phyloP scores from a whole-genome alignment of 495 filamentous ascomycete species.

The Schizothecium vesticola region DNA sequence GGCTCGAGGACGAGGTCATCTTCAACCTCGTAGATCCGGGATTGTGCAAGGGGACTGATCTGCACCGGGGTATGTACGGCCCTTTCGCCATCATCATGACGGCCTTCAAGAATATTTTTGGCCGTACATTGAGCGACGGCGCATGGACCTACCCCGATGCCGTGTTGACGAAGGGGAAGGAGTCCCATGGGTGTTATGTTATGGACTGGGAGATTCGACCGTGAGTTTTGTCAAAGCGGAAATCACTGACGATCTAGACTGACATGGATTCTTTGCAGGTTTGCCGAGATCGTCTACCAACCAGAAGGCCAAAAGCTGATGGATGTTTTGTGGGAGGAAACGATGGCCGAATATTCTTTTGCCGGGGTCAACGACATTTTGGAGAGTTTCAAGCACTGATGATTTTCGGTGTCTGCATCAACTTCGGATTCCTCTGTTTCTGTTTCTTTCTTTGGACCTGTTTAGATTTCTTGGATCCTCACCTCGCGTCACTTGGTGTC shows the following conservation, averaged over 20 bases:
- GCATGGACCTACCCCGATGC: conserved; percentile 38
- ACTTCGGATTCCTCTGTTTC: background rate
- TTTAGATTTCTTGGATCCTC: background rate
- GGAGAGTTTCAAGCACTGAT: conserved; percentile 3
- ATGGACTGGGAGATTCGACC: conserved; percentile 6
- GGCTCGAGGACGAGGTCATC: conserved; percentile 30
- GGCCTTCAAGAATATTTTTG: conserved; percentile 9
- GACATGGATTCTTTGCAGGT: background rate
- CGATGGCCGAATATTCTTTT: conserved; percentile 11
- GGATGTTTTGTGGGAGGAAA: conserved; percentile 13
- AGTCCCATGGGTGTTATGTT: conserved; percentile 32
- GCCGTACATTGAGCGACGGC: conserved; percentile 25
- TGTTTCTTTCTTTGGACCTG: background rate
- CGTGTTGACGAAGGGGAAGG: conserved; percentile 31
- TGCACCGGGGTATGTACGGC: conserved; percentile 1
- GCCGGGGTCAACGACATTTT: conserved; percentile 7
- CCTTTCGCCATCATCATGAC: background rate
- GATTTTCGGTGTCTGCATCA: background rate
- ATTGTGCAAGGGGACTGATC: conserved; percentile 16
- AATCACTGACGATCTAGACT: background rate
- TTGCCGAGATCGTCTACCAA: background rate
- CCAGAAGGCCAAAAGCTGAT: background rate
- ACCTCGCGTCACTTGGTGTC: background rate
- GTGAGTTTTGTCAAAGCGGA: background rate
- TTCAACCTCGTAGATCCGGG: conserved; percentile 36